Evolutionary conservation across 768 basidiomycete species (phyloP).

Genomic region (Rhodotorula paludigena): DNA sequence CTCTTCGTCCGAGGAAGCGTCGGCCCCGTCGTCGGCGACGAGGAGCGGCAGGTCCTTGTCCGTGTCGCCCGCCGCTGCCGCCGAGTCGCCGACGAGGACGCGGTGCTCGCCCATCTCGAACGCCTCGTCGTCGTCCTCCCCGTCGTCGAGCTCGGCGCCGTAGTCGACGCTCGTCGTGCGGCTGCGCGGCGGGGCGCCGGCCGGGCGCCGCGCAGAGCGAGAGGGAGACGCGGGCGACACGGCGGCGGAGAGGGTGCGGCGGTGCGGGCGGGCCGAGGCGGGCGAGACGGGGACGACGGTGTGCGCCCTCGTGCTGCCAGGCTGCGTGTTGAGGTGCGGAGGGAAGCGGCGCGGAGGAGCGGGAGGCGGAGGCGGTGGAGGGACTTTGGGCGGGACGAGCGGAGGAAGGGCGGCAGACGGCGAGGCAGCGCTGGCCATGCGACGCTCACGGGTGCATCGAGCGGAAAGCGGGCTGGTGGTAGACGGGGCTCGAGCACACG

Average conservation of each 20-base stretch:
- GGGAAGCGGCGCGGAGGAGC: too few relatives aligned
- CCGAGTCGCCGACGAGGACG: neutral
- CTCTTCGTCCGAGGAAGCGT: neutral
- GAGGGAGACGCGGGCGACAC: too few relatives aligned
- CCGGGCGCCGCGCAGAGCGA: neutral
- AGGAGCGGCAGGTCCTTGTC: conserved; percentile 1
- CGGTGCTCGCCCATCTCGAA: neutral
- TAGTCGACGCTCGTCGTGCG: neutral
- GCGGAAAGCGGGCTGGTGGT: too few relatives aligned
- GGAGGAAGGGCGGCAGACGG: too few relatives aligned
- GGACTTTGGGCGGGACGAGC: too few relatives aligned
- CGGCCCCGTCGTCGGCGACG: neutral
- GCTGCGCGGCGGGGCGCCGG: neutral
- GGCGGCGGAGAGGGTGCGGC: neutral
- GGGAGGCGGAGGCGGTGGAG: too few relatives aligned
- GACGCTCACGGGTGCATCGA: too few relatives aligned
- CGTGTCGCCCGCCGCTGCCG: neutral
- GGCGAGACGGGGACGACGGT: neutral
- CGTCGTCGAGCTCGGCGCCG: neutral
- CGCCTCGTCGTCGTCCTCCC: too few relatives aligned
- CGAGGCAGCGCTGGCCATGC: too few relatives aligned
- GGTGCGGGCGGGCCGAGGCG: neutral
- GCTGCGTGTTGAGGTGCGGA: too few relatives aligned
- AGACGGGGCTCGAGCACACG: too few relatives aligned
- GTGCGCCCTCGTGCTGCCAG: too few relatives aligned